Conservation (phyloP, 169 alveolate species). For the Plasmodium vivax region DNA sequence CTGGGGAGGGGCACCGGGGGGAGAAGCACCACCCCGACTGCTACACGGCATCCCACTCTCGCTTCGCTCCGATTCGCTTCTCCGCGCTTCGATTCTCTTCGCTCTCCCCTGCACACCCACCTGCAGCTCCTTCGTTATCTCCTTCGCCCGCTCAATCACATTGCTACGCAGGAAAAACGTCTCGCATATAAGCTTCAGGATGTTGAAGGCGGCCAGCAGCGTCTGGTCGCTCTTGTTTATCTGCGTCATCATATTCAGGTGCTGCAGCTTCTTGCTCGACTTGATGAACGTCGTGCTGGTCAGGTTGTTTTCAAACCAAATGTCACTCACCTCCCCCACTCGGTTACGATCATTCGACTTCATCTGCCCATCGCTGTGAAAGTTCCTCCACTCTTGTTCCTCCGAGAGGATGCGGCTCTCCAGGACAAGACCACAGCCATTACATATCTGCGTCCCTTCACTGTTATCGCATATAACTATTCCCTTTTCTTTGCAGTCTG, state of each 20-base stretch:
- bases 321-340: constrained; percentile 91
- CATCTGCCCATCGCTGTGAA: constrained; percentile 82
- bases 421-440: constrained; percentile 88
- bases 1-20: no score
- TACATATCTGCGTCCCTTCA: constrained; percentile 91
- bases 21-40: no score
- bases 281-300: constrained; percentile 90
- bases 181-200: constrained; percentile 86
- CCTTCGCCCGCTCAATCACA: constrained; percentile 88
- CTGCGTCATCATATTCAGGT: constrained; percentile 81
- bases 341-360: constrained; percentile 86
- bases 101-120: no score
- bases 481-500: constrained; percentile 85
- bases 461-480: constrained; percentile 84
- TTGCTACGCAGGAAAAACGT: constrained; percentile 85
- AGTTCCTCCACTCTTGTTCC: constrained; percentile 93
- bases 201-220: constrained; percentile 84
- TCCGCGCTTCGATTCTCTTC: no score
- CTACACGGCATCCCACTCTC: no score
- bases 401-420: constrained; percentile 88
- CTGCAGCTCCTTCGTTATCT: constrained; percentile 85
- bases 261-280: constrained; percentile 86
- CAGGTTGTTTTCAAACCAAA: constrained; percentile 88
- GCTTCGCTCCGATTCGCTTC: no score
- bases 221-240: constrained; percentile 81